Conservation (phyloP, 2,329 filamentous ascomycete species). For the Ophiostoma himal-ulmi region DNA sequence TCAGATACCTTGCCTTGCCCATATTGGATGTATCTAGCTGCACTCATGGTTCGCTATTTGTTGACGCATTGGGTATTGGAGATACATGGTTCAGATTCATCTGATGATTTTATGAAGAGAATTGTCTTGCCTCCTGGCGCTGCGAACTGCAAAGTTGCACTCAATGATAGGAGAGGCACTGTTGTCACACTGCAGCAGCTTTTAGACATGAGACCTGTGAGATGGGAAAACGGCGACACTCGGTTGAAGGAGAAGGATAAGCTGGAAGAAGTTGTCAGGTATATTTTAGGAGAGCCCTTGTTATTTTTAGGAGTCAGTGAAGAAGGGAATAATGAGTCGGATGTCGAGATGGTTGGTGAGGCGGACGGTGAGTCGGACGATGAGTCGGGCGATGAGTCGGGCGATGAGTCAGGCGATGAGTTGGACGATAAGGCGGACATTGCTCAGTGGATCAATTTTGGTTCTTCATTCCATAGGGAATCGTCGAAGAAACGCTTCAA, state of each 20-base stretch:
- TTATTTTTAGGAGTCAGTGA: neutral
- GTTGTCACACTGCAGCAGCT: neutral
- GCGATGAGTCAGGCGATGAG: neutral
- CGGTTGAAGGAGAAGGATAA: neutral
- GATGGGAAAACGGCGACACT: neutral
- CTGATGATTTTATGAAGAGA: neutral
- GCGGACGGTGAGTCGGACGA: neutral
- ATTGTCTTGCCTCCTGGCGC: neutral
- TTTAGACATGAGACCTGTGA: neutral
- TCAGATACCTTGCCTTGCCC: neutral
- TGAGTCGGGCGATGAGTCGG: neutral
- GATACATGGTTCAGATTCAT: too few species aligned
- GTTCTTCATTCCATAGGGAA: neutral
- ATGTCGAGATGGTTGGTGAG: neutral
- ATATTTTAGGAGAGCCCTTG: neutral
- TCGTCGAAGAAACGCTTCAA: neutral
- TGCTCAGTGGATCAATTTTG: too few species aligned
- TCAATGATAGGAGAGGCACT: neutral
- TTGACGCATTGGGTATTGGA: neutral
- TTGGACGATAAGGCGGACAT: neutral
- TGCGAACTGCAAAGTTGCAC: neutral
- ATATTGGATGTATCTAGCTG: neutral
- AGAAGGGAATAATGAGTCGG: neutral
- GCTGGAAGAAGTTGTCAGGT: neutral
- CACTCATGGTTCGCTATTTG: neutral